Conservation (phyloP, 225 moss, liverwort and hornwort genomes). For the Bryoerythrophyllum caledonicum region DNA sequence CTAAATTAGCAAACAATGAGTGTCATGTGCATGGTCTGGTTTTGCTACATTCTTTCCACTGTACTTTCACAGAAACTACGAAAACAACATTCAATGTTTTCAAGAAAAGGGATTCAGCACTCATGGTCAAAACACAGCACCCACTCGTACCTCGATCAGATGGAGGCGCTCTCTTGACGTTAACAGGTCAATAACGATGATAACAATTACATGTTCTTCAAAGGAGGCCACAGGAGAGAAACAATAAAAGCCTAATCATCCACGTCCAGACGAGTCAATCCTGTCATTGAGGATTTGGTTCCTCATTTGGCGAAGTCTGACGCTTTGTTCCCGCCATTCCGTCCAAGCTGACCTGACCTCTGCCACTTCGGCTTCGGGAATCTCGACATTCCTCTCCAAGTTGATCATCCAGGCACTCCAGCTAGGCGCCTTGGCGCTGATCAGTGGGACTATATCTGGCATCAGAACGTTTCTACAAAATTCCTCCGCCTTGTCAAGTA, state of each 20-base stretch:
- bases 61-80: background rate
- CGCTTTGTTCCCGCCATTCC: conserved; percentile 68
- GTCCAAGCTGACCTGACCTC: conserved; percentile 66
- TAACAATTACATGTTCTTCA: background rate
- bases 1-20: background rate
- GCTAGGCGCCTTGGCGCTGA: conserved; percentile 52
- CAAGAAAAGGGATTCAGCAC: background rate
- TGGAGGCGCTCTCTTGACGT: background rate
- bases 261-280: conserved; percentile 18
- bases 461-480: conserved; percentile 65
- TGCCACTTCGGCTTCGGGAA: conserved; percentile 64
- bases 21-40: background rate
- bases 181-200: background rate
- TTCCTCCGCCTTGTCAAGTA: conserved; percentile 42
- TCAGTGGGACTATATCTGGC: conserved; percentile 61
- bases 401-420: conserved; percentile 76
- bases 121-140: background rate
- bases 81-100: background rate
- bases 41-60: background rate
- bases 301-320: conserved; percentile 50
- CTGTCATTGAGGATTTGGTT: conserved; percentile 30
- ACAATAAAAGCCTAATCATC: background rate
- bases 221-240: background rate
- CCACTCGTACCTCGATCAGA: background rate
- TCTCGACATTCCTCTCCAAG: conserved; percentile 57